Conservation (phyloP, 106 monocot genomes). For the Platanthera zijinensis region DNA sequence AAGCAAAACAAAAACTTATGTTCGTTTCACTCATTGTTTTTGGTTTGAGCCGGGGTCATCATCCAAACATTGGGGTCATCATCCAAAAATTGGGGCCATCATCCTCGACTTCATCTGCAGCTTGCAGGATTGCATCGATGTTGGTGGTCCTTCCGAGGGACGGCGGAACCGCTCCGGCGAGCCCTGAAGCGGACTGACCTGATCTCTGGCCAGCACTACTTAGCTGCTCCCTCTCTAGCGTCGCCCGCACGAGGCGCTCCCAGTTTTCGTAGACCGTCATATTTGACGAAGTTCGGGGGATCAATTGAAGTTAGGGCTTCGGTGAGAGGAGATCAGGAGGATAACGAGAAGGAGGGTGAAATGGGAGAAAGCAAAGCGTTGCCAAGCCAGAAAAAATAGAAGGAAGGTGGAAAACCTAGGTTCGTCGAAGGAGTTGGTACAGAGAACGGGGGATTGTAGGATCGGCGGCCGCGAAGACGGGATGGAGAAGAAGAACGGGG, state of each 20-base stretch:
- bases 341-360: neutral
- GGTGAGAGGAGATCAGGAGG: neutral
- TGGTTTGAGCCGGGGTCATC: too few relatives aligned
- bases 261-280: too few relatives aligned
- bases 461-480: neutral
- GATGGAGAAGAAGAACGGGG: neutral
- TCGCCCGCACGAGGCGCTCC: too few relatives aligned
- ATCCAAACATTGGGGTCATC: conserved; percentile 58
- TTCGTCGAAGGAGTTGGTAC: neutral
- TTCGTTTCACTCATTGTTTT: too few relatives aligned
- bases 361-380: neutral
- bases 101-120: conserved; percentile 75
- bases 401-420: neutral
- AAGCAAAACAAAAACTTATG: too few relatives aligned
- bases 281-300: too few relatives aligned
- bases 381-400: neutral
- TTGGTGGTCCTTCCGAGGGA: conserved; percentile 56
- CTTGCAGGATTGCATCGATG: conserved; percentile 81
- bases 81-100: too few relatives aligned
- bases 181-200: conserved; percentile 34
- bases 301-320: too few relatives aligned
- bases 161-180: conserved; percentile 61
- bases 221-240: conserved; percentile 53
- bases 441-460: neutral
- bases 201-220: conserved; percentile 20